These are phyloP conservation scores for Debaryomyces nepalensis DNA, from an alignment of 1,139 yeast genomes.

Conservation along the genomic window DNA sequence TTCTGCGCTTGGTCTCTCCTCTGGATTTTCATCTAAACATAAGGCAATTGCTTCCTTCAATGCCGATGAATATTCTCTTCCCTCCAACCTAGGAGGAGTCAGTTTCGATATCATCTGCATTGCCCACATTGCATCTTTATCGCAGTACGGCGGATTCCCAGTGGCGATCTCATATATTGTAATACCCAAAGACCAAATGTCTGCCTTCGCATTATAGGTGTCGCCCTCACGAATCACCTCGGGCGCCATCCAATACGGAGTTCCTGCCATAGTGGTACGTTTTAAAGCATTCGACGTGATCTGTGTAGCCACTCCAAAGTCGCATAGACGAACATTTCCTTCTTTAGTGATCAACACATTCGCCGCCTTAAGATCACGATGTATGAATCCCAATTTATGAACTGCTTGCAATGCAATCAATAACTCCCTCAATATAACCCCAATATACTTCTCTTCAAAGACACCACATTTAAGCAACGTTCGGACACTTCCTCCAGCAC, in stretches of 20 bases:
- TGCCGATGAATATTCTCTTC: conserved; percentile 74
- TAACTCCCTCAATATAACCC: conserved; percentile 81
- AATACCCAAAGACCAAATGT: conserved; percentile 93
- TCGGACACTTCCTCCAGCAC: conserved; percentile 95
- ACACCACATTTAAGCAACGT: conserved; percentile 87
- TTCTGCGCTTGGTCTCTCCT: conserved; percentile 86
- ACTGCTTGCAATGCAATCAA: conserved; percentile 78
- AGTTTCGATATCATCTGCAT: conserved; percentile 92
- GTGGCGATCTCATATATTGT: conserved; percentile 94
- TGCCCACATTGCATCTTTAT: conserved; percentile 92
- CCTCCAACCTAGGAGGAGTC: conserved; percentile 94
- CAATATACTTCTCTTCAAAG: conserved; percentile 81
- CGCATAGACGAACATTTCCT: conserved; percentile 91
- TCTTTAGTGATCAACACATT: conserved; percentile 87
- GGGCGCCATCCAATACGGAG: conserved; percentile 99
- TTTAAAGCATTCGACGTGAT: conserved; percentile 76
- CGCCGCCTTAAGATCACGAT: conserved; percentile 95
- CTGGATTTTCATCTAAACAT: conserved; percentile 92
- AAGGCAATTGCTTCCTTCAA: conserved; percentile 89
- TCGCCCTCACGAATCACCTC: conserved; percentile 96
- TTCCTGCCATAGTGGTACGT: conserved; percentile 96
- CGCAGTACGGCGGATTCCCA: conserved; percentile 97
- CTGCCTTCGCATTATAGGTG: conserved; percentile 82
- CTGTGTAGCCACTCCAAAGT: conserved; percentile 98
- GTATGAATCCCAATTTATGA: conserved; percentile 90